These are phyloP conservation scores for Psilocybe azurescens DNA, from an alignment of 768 basidiomycete genomes.

Conservation along the genomic window DNA sequence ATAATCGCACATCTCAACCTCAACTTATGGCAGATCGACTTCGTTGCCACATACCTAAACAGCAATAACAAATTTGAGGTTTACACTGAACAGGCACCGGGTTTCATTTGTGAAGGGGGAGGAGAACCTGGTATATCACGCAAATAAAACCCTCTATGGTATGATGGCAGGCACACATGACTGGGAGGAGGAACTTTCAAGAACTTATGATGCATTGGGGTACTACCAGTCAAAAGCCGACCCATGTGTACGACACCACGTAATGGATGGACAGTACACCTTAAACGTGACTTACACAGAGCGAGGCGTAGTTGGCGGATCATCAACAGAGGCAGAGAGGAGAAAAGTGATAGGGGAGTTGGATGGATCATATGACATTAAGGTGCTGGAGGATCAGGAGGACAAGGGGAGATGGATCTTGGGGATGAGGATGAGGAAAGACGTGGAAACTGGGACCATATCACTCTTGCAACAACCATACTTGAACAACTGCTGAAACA, in stretches of 20 bases:
- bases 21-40: conserved; percentile 7
- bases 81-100: too few relatives aligned
- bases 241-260: not conserved
- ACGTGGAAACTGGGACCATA: not conserved
- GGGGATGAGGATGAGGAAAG: too few relatives aligned
- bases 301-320: not conserved
- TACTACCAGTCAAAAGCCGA: conserved; percentile 8
- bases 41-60: conserved; percentile 1
- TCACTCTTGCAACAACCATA: conserved; percentile 1
- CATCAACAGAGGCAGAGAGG: not conserved
- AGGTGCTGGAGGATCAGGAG: not conserved
- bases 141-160: conserved; percentile 6
- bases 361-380: conserved; percentile 4
- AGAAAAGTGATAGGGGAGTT: conserved; percentile 4
- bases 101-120: too few relatives aligned
- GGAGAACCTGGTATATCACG: not conserved
- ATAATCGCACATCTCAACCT: not conserved
- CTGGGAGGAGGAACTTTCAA: not conserved
- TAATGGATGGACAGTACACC: not conserved
- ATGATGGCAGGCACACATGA: not conserved
- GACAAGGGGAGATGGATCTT: not conserved
- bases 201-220: not conserved
- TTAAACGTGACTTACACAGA: conserved; percentile 10
- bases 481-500: not conserved
- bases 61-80: too few relatives aligned